Evolutionary conservation across 306 rosid species (phyloP).

Genomic region (Vigna nakashimae): DNA sequence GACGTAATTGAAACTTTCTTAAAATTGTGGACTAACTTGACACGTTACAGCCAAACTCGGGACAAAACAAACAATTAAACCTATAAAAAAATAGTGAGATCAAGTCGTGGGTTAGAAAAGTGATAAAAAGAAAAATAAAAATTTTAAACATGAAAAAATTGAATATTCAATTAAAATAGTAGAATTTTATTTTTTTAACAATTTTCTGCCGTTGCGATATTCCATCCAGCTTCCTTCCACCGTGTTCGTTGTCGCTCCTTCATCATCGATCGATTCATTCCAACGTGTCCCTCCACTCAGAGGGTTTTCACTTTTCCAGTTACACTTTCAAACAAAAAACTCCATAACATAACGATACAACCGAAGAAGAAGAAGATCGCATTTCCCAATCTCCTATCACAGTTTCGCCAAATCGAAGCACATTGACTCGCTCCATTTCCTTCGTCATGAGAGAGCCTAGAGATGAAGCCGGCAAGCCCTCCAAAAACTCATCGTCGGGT

Average conservation of each 20-base stretch:
- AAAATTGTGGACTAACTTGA: too few species aligned
- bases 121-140: neutral
- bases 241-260: neutral
- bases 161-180: neutral
- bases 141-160: neutral
- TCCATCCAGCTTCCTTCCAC: neutral
- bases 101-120: neutral
- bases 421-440: conserved; percentile 2
- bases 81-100: neutral
- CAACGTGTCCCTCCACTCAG: neutral
- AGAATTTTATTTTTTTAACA: neutral
- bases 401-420: conserved; percentile 16
- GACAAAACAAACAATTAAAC: too few species aligned
- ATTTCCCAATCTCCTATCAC: neutral
- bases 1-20: too few species aligned
- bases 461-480: conserved; percentile 51
- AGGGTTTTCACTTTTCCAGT: conserved; percentile 35
- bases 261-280: conserved; percentile 27
- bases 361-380: conserved; percentile 34
- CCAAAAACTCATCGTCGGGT: conserved; percentile 61
- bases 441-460: conserved; percentile 75
- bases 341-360: conserved; percentile 18
- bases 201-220: neutral
- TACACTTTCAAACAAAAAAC: neutral
- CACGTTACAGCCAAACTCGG: too few species aligned